Base-by-base conservation (phyloP, 345 rosid species). In the Orychophragmus violaceus region DNA sequence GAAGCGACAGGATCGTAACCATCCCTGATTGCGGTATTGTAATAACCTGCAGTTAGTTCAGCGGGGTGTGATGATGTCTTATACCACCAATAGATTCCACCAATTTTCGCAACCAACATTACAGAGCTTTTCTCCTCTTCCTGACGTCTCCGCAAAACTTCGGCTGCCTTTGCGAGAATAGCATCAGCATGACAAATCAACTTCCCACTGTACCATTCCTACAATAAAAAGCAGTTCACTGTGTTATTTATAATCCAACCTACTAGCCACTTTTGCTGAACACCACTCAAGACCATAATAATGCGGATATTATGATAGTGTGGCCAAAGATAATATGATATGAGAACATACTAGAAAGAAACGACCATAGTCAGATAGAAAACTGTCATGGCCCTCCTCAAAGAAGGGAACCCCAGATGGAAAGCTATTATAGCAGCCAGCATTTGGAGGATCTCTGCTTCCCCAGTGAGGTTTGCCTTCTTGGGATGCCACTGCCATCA, bases 201-300 rank as follows among this genome's bases (percentile, higher is more conserved):
- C 83, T 76, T 81, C 69, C 85, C 83, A 71, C 89, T 85, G 71
- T 85, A 85, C 89, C 89, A 85, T 74, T 82, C 89, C 89, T 85
- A 69, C 73, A 70, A 60, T 33, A 49, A 57, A 46, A 41, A 64
- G 57, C 74, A 62, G 51, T 16, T 50, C 19, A 13, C 24, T 45
- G 2, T 39, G 50, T 54, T 46, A 27, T 11, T 35, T 54, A 61
- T 54, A 66, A 32, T 51, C 46, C 54, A 51, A 33, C 68, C 11
- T 62, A 74, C 52, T 25, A 18, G 44, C 64, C 52, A 55, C 33
- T 51, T 41, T 11, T 23, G 9, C 66, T 17, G 35, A 66, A 42
- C 8, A 66, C 35, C 14, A 60, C 52, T 60, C 51, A 32, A 24
- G 48, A 66, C 44, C 62, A 41, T 42, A 51, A 16, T 13, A 58